phyloP scores from a whole-genome alignment of 345 rosid species.

The Eucalyptus cloeziana region DNA sequence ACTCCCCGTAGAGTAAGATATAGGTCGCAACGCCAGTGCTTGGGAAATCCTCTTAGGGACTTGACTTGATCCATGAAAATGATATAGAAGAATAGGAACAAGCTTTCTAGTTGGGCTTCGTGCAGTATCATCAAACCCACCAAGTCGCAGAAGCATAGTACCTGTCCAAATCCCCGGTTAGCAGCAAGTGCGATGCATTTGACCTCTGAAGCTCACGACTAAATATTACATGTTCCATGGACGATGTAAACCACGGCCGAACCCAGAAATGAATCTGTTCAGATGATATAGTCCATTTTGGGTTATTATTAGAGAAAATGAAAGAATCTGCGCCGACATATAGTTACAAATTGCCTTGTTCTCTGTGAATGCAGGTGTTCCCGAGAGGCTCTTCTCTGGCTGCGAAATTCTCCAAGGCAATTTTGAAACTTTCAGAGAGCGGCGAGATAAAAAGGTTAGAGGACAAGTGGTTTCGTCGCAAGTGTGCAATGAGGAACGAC shows the following conservation, averaged over 20 bases:
- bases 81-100: neutral
- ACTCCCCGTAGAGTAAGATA: neutral
- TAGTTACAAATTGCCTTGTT: neutral
- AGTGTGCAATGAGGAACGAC: slow-evolving; percentile 3
- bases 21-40: neutral
- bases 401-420: slow-evolving; percentile 24
- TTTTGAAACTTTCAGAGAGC: slow-evolving; percentile 18
- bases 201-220: neutral
- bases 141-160: neutral
- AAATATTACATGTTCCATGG: neutral
- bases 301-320: neutral
- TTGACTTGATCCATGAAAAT: neutral
- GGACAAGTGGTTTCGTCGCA: slow-evolving; percentile 14
- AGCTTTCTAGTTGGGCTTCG: neutral
- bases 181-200: neutral
- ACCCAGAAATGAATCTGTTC: neutral
- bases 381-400: slow-evolving; percentile 36
- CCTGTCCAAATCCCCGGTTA: neutral
- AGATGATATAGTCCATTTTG: neutral
- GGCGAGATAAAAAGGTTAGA: slow-evolving; percentile 8
- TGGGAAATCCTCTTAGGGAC: neutral
- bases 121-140: neutral
- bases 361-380: slow-evolving; percentile 11
- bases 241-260: neutral
- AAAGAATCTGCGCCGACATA: neutral